Conservation (phyloP, 2,329 filamentous ascomycete species). For the Teratosphaeria epicoccoides region DNA sequence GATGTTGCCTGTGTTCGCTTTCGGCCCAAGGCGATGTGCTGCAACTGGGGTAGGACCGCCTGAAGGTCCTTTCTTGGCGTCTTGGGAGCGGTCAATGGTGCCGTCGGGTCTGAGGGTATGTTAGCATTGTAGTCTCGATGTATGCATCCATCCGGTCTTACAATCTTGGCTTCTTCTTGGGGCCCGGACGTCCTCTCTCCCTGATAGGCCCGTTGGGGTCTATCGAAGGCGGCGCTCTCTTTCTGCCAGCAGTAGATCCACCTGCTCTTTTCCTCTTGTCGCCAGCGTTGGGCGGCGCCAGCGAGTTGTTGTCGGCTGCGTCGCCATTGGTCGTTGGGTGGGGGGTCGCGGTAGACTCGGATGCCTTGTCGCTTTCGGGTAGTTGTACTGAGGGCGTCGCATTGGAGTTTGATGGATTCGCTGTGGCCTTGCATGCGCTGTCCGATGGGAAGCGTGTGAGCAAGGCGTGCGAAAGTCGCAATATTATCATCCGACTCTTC, state of each 20-base stretch:
- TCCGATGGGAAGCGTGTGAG: conserved; percentile 25
- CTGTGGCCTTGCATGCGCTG: conserved; percentile 16
- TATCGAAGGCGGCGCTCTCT: conserved; percentile 27
- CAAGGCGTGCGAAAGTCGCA: conserved; percentile 16
- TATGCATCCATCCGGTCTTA: conserved; percentile 44
- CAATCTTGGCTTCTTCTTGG: conserved; percentile 93
- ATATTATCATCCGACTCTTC: conserved; percentile 20
- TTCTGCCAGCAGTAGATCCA: conserved; percentile 21
- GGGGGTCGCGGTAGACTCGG: conserved; percentile 33
- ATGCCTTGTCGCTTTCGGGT: conserved; percentile 29
- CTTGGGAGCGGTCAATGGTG: conserved; percentile 31
- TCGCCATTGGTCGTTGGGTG: conserved; percentile 24
- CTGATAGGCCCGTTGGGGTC: conserved; percentile 36
- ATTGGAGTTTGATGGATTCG: conserved; percentile 25
- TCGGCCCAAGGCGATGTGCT: conserved; percentile 80
- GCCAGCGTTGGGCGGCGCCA: conserved; percentile 33
- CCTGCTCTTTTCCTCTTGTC: conserved; percentile 60
- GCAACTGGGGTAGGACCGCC: conserved; percentile 28
- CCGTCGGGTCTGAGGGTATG: conserved; percentile 38
- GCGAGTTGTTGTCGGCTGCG: conserved; percentile 27
- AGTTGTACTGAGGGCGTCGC: conserved; percentile 23
- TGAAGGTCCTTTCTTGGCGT: conserved; percentile 33
- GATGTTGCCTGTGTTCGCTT: conserved; percentile 93
- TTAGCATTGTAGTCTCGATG: not conserved
- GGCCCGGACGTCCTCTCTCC: conserved; percentile 66